Evolutionary conservation across 192 early-diverging fungal genomes (phyloP), one percentile per base, ranked within the genome.

Genomic region (Coemansia furcata): DNA sequence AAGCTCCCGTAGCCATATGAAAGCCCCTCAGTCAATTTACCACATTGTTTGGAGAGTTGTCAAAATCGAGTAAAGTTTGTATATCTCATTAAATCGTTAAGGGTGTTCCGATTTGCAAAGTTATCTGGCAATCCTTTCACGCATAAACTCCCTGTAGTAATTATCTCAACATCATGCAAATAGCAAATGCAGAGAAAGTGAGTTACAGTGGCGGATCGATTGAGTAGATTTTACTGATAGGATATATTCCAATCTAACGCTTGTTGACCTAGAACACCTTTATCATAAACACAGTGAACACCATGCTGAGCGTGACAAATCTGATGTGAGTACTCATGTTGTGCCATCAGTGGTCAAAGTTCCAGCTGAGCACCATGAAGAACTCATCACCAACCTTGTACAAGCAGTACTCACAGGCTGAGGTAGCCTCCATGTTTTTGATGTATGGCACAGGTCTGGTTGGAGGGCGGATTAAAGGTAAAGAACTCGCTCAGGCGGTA

Each of bases 241-340:
- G 39, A 66, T 0, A 39, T 4, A n/a, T 12, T 60, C 42, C 6
- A 50, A 69, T 36, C 35, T 72, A 84, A 7, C 82, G 73, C 74
- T 70, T 80, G 60, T 84, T 80, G 19, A 73, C 68, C 37, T 76
- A 72, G 72, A 71, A 84, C 1, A 76, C 60, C 15, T 68, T 65
- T 49, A 80, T 60, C 63, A 75, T 76, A 3, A 66, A 32, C 38
- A 73, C 36, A 10, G 71, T 72, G 15, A 87, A 69, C 14, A 36
- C 39, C n/a, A 82, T 42, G 44, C 89, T 89, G 68, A 89, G 87
- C 10, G 83, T 65, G 14, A 72, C 67, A 63, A 83, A 90, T 3
- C 72, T 82, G 47, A 82, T 65, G n/a, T 89, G 36, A 63, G 89
- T 87, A 33, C 84, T 86, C 54, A 88, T 84, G 57, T 90, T 87